Conservation (phyloP, 257 asterid species). For the Dorcoceras hygrometricum region DNA sequence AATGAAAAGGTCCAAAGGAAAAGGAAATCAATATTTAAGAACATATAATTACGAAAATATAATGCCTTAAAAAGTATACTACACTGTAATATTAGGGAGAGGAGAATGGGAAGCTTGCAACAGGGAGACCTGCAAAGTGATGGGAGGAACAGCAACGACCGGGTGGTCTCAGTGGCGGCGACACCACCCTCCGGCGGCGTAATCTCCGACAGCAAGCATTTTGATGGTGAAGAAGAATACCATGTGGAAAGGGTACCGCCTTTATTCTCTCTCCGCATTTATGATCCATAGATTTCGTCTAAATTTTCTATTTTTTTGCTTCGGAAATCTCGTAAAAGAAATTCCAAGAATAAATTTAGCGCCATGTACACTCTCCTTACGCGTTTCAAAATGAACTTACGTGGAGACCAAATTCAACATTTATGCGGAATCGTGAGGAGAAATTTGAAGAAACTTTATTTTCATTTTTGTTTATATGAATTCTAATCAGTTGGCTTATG, state of each 20-base stretch:
- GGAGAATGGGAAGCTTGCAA: conserved; percentile 45
- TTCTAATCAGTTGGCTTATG: background rate
- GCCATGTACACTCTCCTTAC: background rate
- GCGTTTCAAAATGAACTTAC: no score
- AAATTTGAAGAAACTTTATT: no score
- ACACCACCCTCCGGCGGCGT: conserved; percentile 33
- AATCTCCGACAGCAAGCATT: conserved; percentile 13
- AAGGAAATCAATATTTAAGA: background rate
- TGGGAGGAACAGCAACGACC: conserved; percentile 37
- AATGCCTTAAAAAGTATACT: background rate
- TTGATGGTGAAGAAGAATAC: conserved; percentile 21
- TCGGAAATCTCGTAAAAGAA: background rate
- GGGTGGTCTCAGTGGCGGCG: conserved; percentile 36
- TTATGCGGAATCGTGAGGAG: background rate
- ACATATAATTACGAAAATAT: background rate
- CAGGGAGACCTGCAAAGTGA: conserved; percentile 28
- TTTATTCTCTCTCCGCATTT: background rate
- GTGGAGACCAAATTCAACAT: no score
- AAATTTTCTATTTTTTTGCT: background rate
- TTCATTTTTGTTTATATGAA: background rate
- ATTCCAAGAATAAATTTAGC: background rate
- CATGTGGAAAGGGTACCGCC: conserved; percentile 23
- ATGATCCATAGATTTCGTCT: background rate
- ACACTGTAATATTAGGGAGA: background rate
- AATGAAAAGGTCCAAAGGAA: background rate